Conservation (phyloP, 768 basidiomycete genomes). For the Clitopilus hobsonii region DNA sequence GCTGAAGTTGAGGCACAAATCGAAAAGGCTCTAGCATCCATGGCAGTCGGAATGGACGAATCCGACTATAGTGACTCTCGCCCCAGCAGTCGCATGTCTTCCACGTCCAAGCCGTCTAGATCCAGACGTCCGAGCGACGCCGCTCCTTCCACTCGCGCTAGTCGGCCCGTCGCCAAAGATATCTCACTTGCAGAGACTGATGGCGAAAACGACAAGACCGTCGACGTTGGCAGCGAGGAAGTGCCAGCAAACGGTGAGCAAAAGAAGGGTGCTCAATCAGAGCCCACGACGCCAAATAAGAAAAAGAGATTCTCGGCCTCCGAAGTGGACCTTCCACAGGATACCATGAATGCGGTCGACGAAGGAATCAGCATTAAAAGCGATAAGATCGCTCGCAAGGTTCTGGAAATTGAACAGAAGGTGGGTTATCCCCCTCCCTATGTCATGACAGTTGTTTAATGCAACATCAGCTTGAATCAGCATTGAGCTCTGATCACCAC, state of each 20-base stretch:
- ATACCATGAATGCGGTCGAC: slow-evolving; percentile 83
- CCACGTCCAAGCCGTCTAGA: slow-evolving; percentile 42
- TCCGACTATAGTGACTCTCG: slow-evolving; percentile 73
- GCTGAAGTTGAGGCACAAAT: slow-evolving; percentile 93
- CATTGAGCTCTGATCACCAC: slow-evolving; percentile 55
- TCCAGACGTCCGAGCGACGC: slow-evolving; percentile 63
- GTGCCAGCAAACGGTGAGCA: slow-evolving; percentile 54
- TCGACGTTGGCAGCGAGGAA: slow-evolving; percentile 49
- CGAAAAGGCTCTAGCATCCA: slow-evolving; percentile 78
- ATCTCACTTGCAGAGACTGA: slow-evolving; percentile 74
- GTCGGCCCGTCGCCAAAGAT: slow-evolving; percentile 76
- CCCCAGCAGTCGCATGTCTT: slow-evolving; percentile 63
- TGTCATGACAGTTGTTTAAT: slow-evolving; percentile 5
- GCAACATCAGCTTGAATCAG: slow-evolving; percentile 61
- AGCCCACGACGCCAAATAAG: slow-evolving; percentile 32
- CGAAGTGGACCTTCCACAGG: slow-evolving; percentile 57
- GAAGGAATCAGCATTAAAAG: slow-evolving; percentile 81
- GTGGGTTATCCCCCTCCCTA: slow-evolving; percentile 36
- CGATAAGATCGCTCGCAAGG: slow-evolving; percentile 85
- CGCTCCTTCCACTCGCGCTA: slow-evolving; percentile 37
- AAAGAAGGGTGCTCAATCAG: slow-evolving; percentile 6
- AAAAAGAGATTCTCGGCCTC: slow-evolving; percentile 81
- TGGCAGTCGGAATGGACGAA: slow-evolving; percentile 77
- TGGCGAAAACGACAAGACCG: slow-evolving; percentile 38
- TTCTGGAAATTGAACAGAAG: slow-evolving; percentile 88